Evolutionary conservation across 2,329 filamentous ascomycete species (phyloP).

Genomic region (Aspergillus tamarii): DNA sequence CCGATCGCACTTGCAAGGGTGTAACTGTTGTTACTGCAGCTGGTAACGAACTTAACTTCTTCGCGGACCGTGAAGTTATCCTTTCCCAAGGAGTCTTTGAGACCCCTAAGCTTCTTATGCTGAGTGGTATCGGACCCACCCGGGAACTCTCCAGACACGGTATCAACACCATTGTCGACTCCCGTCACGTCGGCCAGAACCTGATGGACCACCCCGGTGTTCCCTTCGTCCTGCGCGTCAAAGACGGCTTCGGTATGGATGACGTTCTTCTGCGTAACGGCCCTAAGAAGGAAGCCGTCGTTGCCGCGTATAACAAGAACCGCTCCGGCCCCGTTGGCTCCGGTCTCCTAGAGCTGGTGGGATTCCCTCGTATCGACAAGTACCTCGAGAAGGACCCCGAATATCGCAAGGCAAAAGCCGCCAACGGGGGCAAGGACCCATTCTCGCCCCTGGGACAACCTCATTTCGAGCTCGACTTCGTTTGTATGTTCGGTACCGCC

Average conservation of each 20-base stretch:
- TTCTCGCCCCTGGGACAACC: conserved; percentile 61
- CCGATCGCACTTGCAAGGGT: neutral
- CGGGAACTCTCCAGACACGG: conserved; percentile 40
- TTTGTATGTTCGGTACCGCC: conserved; percentile 58
- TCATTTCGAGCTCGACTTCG: conserved; percentile 66
- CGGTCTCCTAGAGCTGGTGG: conserved; percentile 56
- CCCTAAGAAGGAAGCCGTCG: conserved; percentile 33
- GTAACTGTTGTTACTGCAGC: neutral
- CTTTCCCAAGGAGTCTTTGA: conserved; percentile 57
- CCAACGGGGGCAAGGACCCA: conserved; percentile 52
- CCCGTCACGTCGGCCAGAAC: conserved; percentile 34
- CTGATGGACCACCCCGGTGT: conserved; percentile 46
- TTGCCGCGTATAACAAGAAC: conserved; percentile 42
- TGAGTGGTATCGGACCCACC: conserved; percentile 51
- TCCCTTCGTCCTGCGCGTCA: conserved; percentile 46
- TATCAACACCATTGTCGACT: conserved; percentile 37
- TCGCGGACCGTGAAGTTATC: conserved; percentile 53
- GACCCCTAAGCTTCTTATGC: conserved; percentile 56
- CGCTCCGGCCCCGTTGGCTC: conserved; percentile 46
- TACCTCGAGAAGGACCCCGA: conserved; percentile 42
- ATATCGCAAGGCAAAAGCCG: conserved; percentile 50
- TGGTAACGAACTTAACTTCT: conserved; percentile 41
- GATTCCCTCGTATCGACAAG: conserved; percentile 43
- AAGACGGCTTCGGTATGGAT: conserved; percentile 47
- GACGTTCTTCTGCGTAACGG: conserved; percentile 44